A percentile compares a stretch with the other conserved stretches of the same genome.
Conservation (phyloP, 2,329 filamentous ascomycete genomes). For the Colletotrichum chlorophyti region DNA sequence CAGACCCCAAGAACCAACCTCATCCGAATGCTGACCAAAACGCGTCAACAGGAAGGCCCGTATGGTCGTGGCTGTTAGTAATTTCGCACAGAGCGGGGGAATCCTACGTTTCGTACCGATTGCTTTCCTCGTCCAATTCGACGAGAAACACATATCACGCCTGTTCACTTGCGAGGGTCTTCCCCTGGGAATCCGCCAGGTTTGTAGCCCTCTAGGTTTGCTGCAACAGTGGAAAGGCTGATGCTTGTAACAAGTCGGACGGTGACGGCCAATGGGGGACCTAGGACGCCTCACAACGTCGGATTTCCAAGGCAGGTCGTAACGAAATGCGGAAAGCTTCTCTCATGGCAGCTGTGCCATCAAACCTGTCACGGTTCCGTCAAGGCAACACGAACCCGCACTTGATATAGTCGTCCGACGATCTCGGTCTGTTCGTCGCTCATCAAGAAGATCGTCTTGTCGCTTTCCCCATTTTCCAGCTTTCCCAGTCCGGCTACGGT, state of each 20-base stretch:
- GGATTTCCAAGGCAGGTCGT: slow-evolving; percentile 19
- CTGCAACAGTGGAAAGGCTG: slow-evolving; percentile 1
- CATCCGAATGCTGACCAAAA: neutral
- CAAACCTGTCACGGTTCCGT: neutral
- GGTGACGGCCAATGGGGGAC: neutral
- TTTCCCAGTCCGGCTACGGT: slow-evolving; percentile 11
- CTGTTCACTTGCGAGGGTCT: no score
- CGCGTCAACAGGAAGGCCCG: no score
- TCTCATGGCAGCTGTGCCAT: neutral
- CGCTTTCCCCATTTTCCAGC: no score
- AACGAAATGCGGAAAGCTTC: slow-evolving; percentile 15
- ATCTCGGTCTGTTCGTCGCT: neutral
- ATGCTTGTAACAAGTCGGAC: slow-evolving; percentile 14
- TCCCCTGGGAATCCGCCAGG: no score
- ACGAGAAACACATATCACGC: no score
- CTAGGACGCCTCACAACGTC: neutral
- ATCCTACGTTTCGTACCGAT: no score
- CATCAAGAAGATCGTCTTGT: neutral
- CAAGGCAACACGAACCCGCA: no score
- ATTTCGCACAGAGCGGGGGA: no score
- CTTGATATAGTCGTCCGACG: slow-evolving; percentile 3
- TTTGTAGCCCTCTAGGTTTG: neutral
- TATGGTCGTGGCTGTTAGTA: no score
- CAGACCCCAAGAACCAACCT: slow-evolving; percentile 5
- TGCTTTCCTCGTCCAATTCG: no score